Percentiles rank a stretch among this genome's conserved stretches.
Conservation (phyloP, 306 rosid species). For the Cicer yamashitae region DNA sequence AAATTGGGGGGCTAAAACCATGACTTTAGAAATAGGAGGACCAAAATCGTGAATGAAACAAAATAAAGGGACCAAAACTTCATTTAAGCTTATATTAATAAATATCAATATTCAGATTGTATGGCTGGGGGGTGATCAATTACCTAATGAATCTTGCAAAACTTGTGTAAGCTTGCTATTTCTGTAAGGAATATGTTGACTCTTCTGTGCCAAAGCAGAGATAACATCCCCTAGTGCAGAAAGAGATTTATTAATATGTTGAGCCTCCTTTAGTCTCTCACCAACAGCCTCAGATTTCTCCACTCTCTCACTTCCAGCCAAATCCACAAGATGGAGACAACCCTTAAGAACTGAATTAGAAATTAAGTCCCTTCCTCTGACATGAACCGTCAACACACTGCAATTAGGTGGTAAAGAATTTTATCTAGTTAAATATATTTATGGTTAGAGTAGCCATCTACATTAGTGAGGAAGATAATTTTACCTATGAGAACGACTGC, state of each 20-base stretch:
- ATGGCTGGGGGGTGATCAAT: background rate
- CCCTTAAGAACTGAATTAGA: conserved; percentile 81
- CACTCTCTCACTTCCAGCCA: conserved; percentile 98
- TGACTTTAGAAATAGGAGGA: too few relatives aligned
- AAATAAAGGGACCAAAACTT: too few relatives aligned
- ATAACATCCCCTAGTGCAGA: conserved; percentile 99
- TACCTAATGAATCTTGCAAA: conserved; percentile 96
- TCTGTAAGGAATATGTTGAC: conserved; percentile 88
- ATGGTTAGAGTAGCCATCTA: conserved; percentile 20
- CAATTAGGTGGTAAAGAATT: conserved; percentile 42
- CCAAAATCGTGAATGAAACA: too few relatives aligned
- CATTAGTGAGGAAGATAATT: conserved; percentile 15
- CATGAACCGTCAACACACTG: conserved; percentile 92
- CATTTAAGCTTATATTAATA: too few relatives aligned
- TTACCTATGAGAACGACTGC: conserved; percentile 98
- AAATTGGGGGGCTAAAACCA: too few relatives aligned
- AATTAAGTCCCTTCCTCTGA: conserved; percentile 76
- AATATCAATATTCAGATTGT: conserved; percentile 21
- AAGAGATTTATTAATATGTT: conserved; percentile 90
- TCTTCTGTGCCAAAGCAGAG: conserved; percentile 95
- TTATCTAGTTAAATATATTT: conserved; percentile 6
- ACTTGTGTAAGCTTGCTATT: conserved; percentile 98
- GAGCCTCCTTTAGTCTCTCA: conserved; percentile 96
- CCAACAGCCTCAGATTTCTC: conserved; percentile 97
- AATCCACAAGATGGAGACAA: conserved; percentile 95